A percentile compares a stretch with the other conserved stretches of the same genome.
These are phyloP conservation scores for Canariomyces notabilis DNA, from an alignment of 2,329 filamentous ascomycete genomes.

Conservation along the genomic window DNA sequence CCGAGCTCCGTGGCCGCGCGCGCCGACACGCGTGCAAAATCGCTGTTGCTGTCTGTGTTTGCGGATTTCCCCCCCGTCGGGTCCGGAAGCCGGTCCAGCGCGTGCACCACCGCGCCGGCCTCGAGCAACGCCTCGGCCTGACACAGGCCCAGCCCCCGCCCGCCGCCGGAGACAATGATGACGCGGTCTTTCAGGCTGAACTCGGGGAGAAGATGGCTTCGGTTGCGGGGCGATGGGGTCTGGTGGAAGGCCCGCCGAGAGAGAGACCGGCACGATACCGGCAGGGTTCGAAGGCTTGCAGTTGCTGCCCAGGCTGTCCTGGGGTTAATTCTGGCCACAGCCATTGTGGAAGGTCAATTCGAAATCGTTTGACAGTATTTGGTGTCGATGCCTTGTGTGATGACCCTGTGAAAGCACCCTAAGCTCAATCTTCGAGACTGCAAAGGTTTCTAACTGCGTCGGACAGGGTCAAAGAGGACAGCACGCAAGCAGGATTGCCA, in stretches of 20 bases:
- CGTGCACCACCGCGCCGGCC: conserved; percentile 69
- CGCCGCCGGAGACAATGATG: conserved; percentile 70
- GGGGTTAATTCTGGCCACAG: conserved; percentile 1
- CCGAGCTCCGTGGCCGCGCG: conserved; percentile 60
- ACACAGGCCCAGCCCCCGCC: conserved; percentile 70
- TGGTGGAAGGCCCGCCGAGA: conserved; percentile 13
- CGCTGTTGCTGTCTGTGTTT: too few species aligned
- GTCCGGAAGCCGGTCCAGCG: conserved; percentile 59
- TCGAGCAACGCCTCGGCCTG: conserved; percentile 76
- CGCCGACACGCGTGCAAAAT: conserved; percentile 61
- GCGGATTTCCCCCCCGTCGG: conserved; percentile 37
- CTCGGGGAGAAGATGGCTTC: conserved; percentile 51
- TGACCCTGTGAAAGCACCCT: too few species aligned
- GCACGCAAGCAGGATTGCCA: too few species aligned
- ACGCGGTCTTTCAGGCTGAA: conserved; percentile 72
- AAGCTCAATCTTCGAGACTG: too few species aligned
- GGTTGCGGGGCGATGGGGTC: conserved; percentile 1
- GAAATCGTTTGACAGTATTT: not conserved
- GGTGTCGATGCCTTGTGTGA: too few species aligned
- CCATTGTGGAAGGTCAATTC: conserved; percentile 7
- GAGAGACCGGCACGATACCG: not conserved
- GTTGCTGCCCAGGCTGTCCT: conserved; percentile 3
- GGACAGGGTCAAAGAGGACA: too few species aligned
- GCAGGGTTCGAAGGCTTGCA: conserved; percentile 3
- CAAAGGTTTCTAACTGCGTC: too few species aligned